A percentile compares a stretch with the other conserved stretches of the same genome.
These are phyloP conservation scores for Kuraishia piskuri DNA, from an alignment of 805 yeast species.

Conservation along the genomic window DNA sequence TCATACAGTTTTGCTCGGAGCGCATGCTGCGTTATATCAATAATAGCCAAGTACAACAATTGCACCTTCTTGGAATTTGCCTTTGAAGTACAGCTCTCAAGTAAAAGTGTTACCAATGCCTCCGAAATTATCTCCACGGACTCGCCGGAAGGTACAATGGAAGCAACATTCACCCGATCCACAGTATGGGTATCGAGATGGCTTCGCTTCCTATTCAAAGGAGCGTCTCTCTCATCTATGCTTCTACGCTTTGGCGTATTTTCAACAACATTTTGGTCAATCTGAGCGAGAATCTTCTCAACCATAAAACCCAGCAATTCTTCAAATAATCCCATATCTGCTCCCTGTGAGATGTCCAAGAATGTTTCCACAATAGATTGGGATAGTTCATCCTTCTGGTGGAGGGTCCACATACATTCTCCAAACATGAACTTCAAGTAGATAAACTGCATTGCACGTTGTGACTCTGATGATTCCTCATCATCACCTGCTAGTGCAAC, in stretches of 20 bases:
- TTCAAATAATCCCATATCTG: background rate
- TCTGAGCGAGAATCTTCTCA: background rate
- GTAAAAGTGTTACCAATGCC: background rate
- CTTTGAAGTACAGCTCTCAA: background rate
- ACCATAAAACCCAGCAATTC: background rate
- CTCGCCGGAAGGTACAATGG: background rate
- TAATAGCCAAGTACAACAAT: conserved; percentile 19
- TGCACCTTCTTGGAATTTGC: background rate
- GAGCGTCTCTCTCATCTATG: background rate
- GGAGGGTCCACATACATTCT: background rate
- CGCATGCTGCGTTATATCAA: conserved; percentile 27
- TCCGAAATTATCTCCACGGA: background rate
- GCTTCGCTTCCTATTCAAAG: background rate
- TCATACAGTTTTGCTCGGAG: conserved; percentile 25
- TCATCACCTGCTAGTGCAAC: background rate
- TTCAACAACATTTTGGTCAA: background rate
- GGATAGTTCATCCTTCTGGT: background rate
- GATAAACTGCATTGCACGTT: background rate
- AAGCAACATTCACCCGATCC: background rate
- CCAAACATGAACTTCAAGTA: background rate
- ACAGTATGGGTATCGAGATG: background rate
- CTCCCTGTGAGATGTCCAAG: background rate
- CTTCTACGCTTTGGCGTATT: background rate
- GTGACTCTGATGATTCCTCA: background rate
- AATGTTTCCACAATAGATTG: background rate